Evolutionary conservation across 768 basidiomycete species (phyloP).

Genomic region (Lentinula guzmanii): DNA sequence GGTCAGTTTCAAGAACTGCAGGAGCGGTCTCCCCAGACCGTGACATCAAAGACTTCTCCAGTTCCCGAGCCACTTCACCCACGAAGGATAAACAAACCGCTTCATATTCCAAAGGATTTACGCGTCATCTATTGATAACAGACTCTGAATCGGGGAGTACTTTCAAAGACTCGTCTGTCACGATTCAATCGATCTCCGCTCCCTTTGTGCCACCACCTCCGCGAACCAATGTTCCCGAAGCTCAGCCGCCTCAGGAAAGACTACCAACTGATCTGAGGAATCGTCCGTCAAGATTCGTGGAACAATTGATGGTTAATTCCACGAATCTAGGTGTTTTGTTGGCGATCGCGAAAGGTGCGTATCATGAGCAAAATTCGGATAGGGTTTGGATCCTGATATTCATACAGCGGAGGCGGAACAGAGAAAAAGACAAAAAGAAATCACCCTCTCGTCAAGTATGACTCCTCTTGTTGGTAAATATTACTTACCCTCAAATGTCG

Average conservation of each 20-base stretch:
- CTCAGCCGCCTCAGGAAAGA: background rate
- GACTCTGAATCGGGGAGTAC: background rate
- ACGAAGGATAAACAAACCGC: background rate
- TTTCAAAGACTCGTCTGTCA: background rate
- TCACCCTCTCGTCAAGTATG: background rate
- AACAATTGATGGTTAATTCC: constrained; percentile 3
- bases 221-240: background rate
- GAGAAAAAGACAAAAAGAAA: background rate
- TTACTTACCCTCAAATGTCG: background rate
- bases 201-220: background rate
- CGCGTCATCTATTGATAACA: background rate
- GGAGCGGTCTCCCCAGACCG: background rate
- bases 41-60: background rate
- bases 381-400: background rate
- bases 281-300: constrained; percentile 1
- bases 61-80: background rate
- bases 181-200: background rate
- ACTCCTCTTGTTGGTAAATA: background rate
- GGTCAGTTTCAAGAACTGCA: background rate
- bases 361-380: background rate
- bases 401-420: background rate
- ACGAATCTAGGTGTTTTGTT: constrained; percentile 1
- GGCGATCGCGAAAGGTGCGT: background rate
- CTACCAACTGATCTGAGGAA: background rate
- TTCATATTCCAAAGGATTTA: background rate